Evolutionary conservation across 306 rosid genomes (phyloP).

Genomic region (Vachellia pachyceras): DNA sequence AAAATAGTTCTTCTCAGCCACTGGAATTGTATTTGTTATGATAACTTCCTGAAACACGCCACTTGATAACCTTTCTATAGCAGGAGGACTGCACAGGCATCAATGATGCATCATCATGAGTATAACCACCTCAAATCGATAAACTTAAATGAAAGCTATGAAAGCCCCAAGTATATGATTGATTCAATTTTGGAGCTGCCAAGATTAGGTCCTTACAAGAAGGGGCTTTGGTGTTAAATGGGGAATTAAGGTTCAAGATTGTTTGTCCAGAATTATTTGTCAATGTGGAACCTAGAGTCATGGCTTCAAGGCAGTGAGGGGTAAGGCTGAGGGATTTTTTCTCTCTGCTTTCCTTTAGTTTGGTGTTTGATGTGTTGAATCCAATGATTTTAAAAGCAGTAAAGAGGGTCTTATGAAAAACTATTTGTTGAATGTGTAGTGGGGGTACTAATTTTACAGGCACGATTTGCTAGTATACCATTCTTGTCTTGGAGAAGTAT

Average conservation of each 20-base stretch:
- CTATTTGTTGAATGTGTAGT: background rate
- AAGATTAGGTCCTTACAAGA: background rate
- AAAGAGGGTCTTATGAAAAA: background rate
- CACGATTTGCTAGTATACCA: background rate
- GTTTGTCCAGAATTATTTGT: background rate
- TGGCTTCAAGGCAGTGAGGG: background rate
- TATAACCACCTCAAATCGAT: background rate
- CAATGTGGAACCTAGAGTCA: background rate
- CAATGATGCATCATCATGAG: conserved; percentile 24
- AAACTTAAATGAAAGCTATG: background rate
- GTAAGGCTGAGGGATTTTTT: background rate
- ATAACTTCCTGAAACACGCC: conserved; percentile 98
- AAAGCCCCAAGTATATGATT: background rate
- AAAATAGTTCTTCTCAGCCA: conserved; percentile 79
- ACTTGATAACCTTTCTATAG: conserved; percentile 86
- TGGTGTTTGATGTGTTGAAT: background rate
- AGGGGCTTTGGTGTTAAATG: background rate
- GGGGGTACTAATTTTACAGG: background rate
- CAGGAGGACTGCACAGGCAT: conserved; percentile 84
- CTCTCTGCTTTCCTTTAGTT: background rate
- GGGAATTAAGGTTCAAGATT: background rate
- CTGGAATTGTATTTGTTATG: conserved; percentile 89
- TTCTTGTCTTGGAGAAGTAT: background rate
- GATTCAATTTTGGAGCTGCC: background rate
- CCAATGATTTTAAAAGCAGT: background rate